Evolutionary conservation across 208 protist genomes (phyloP).

Genomic region (Giardia muris): DNA sequence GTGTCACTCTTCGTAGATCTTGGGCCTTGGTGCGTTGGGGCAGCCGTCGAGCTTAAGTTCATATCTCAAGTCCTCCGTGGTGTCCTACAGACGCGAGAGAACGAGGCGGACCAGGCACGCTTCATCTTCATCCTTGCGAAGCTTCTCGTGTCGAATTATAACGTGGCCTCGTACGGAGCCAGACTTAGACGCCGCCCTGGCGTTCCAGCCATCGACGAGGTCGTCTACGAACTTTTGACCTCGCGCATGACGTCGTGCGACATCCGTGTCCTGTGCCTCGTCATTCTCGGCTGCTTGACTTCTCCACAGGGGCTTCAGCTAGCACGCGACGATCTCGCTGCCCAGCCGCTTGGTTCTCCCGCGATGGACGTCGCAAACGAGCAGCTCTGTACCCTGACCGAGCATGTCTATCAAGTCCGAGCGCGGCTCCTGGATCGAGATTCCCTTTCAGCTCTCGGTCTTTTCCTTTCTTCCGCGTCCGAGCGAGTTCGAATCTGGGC

Average conservation of each 20-base stretch:
- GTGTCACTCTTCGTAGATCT: background rate
- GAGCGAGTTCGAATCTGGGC: too few species aligned
- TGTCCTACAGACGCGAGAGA: background rate
- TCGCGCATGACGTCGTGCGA: background rate
- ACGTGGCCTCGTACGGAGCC: too few species aligned
- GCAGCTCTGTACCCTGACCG: too few species aligned
- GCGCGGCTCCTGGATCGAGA: too few species aligned
- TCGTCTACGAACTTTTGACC: background rate
- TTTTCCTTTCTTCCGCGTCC: too few species aligned
- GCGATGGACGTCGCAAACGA: too few species aligned
- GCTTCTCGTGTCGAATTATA: background rate
- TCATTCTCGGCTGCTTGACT: background rate
- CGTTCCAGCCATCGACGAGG: background rate
- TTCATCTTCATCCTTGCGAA: background rate
- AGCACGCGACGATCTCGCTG: too few species aligned
- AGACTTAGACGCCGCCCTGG: too few species aligned
- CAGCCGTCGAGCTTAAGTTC: background rate
- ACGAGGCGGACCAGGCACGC: background rate
- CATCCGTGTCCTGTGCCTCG: background rate
- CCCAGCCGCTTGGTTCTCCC: too few species aligned
- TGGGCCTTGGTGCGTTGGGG: background rate
- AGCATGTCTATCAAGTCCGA: too few species aligned
- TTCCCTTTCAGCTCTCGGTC: too few species aligned
- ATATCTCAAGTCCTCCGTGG: background rate
- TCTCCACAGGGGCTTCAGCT: background rate